Conservation (phyloP, 768 basidiomycete species). For the Cystobasidium onofrii region DNA sequence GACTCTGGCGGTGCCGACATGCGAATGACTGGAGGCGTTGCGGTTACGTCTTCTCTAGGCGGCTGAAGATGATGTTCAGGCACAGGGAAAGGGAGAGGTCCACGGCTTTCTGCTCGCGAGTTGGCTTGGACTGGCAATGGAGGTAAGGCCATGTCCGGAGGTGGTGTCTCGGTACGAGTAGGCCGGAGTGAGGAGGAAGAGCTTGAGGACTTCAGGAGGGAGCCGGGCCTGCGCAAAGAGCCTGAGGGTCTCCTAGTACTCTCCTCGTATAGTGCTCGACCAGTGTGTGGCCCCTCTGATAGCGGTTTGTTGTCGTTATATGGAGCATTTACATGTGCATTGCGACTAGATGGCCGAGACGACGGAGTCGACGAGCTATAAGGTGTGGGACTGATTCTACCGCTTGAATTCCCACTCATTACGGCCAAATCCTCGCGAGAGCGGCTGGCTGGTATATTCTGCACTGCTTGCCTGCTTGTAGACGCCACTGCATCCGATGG, state of each 20-base stretch:
- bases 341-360: conserved; percentile 3
- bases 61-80: background rate
- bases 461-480: background rate
- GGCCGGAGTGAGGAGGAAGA: conserved; percentile 16
- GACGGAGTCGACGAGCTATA: background rate
- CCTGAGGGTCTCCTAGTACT: background rate
- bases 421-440: background rate
- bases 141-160: conserved; percentile 15
- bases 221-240: background rate
- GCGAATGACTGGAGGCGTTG: conserved; percentile 4
- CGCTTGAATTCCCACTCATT: background rate
- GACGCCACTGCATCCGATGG: background rate
- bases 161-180: background rate
- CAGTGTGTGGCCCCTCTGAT: background rate
- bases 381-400: conserved; percentile 16
- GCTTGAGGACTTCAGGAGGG: conserved; percentile 9
- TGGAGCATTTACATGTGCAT: background rate
- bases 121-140: background rate
- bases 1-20: conserved; percentile 15
- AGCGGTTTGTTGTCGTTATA: background rate
- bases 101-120: background rate
- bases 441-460: background rate
- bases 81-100: conserved; percentile 18
- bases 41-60: background rate
- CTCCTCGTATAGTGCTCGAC: background rate